phyloP scores from a whole-genome alignment of 306 rosid species.

The Cicer pinnatifidum region DNA sequence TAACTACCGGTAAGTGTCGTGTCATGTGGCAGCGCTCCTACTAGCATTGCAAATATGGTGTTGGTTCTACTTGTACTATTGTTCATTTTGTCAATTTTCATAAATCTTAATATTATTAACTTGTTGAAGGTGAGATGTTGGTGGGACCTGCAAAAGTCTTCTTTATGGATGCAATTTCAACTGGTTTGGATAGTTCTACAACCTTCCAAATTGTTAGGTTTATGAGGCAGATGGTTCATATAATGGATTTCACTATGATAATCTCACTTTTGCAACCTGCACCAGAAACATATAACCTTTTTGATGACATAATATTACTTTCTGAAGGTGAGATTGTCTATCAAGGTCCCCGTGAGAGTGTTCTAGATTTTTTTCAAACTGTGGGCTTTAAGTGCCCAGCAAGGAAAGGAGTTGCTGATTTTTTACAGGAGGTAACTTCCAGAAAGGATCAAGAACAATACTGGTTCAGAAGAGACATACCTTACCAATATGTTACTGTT shows the following conservation, averaged over 20 bases:
- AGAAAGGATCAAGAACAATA: not conserved
- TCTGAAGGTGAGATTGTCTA: not conserved
- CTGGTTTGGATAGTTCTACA: conserved; percentile 7
- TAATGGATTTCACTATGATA: not conserved
- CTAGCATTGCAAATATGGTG: too few species aligned
- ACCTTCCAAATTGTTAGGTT: not conserved
- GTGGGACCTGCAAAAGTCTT: conserved; percentile 74
- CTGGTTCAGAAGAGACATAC: too few species aligned
- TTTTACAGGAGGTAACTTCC: conserved; percentile 4
- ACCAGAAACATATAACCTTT: not conserved
- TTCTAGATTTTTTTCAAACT: not conserved
- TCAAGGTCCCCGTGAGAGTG: not conserved
- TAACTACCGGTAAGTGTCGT: conserved; percentile 69
- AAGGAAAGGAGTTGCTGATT: not conserved
- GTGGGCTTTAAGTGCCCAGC: not conserved
- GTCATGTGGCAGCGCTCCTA: not conserved
- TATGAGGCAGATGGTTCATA: not conserved
- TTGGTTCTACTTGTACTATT: too few species aligned
- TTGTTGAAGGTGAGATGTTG: conserved; percentile 66
- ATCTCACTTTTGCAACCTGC: not conserved
- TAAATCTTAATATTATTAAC: not conserved
- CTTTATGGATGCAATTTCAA: conserved; percentile 58
- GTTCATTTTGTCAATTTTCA: not conserved
- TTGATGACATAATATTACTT: not conserved
- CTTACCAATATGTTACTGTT: too few species aligned